Conservation (phyloP, 441 rosid species). For the Adansonia rubrostipa region DNA sequence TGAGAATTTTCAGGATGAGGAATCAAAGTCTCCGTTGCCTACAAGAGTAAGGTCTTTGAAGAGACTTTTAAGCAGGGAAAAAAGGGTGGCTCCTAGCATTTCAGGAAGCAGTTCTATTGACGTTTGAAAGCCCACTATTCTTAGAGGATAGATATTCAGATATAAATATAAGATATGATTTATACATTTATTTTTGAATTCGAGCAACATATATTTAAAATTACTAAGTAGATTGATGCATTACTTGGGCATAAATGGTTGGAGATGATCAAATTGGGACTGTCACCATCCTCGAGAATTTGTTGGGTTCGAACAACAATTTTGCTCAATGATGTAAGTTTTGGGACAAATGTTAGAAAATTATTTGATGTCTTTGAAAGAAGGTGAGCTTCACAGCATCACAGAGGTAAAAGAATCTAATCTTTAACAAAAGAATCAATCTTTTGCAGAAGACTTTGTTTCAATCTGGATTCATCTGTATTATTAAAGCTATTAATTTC, state of each 20-base stretch:
- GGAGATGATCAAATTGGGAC: conserved; percentile 20
- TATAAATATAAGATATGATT: too few species aligned
- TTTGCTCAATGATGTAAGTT: conserved; percentile 7
- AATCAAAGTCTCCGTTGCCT: conserved; percentile 61
- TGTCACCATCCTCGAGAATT: conserved; percentile 2
- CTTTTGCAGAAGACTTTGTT: conserved; percentile 26
- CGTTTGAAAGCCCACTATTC: conserved; percentile 21
- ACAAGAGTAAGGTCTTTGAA: conserved; percentile 70
- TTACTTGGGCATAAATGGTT: too few species aligned
- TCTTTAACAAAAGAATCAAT: neutral
- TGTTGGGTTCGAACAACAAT: neutral
- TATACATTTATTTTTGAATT: too few species aligned
- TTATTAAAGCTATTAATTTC: conserved; percentile 24
- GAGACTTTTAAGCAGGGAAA: conserved; percentile 78
- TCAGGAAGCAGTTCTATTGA: conserved; percentile 43
- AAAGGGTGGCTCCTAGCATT: conserved; percentile 44
- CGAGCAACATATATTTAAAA: too few species aligned
- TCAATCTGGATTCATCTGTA: conserved; percentile 20
- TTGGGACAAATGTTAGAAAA: neutral
- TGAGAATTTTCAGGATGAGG: conserved; percentile 56
- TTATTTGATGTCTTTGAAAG: neutral
- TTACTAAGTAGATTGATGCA: conserved; percentile 5
- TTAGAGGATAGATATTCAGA: too few species aligned
- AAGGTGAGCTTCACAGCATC: too few species aligned
- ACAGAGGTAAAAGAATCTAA: conserved; percentile 19